Evolutionary conservation across 2,329 filamentous ascomycete species (phyloP).

Genomic region (Pyrenochaeta sp.): DNA sequence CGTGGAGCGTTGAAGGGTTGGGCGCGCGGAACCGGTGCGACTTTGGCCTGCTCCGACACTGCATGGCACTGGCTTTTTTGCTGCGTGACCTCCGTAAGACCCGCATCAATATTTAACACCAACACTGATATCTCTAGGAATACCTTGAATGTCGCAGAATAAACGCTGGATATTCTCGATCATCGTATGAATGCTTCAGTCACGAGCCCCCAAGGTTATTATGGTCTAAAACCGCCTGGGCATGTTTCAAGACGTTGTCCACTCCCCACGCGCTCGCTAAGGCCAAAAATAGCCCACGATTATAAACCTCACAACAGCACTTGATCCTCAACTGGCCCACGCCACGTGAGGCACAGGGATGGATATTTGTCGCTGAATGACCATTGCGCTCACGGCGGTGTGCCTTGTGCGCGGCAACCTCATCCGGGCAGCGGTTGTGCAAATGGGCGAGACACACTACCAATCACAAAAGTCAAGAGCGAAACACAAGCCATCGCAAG

Average conservation of each 20-base stretch:
- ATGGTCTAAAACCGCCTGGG: not conserved
- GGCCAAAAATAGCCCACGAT: slow-evolving; percentile 13
- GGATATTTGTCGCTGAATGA: not conserved
- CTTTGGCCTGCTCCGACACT: too few relatives aligned
- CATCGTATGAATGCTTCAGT: not conserved
- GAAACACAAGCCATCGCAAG: not conserved
- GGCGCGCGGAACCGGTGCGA: too few relatives aligned
- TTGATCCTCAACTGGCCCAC: not conserved
- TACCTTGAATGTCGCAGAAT: not conserved
- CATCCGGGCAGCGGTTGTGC: not conserved
- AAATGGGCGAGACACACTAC: not conserved
- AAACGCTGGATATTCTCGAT: not conserved
- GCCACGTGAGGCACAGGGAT: slow-evolving; percentile 1
- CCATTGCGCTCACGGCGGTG: not conserved
- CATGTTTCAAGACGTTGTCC: not conserved
- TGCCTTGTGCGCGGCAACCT: not conserved
- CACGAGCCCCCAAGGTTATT: not conserved
- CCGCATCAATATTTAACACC: not conserved
- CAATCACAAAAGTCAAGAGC: not conserved
- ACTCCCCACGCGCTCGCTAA: slow-evolving; percentile 1
- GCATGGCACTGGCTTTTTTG: too few relatives aligned
- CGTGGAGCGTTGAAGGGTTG: too few relatives aligned
- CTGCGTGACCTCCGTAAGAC: too few relatives aligned
- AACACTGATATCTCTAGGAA: not conserved
- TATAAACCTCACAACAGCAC: slow-evolving; percentile 1